Conservation (phyloP, 495 filamentous ascomycete species). For the Neurospora tetrasperma region DNA sequence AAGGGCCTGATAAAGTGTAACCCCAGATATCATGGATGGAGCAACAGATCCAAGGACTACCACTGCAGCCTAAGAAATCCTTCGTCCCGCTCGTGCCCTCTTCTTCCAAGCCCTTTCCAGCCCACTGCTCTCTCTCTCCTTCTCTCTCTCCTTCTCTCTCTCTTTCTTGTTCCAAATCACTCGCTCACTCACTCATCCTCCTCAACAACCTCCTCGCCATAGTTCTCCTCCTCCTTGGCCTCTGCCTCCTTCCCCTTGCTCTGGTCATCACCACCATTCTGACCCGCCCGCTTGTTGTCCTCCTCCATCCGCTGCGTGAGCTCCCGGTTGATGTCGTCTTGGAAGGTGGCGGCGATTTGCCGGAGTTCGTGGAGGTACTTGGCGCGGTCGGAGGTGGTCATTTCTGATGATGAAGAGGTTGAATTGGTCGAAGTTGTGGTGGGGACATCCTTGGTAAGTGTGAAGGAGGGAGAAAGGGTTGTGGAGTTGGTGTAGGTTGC, state of each 20-base stretch:
- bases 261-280: neutral
- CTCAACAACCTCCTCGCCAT: constrained; percentile 68
- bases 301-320: constrained; percentile 84
- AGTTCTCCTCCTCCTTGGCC: constrained; percentile 74
- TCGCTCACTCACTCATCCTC: constrained; percentile 16
- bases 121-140: too few relatives aligned
- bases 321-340: constrained; percentile 69
- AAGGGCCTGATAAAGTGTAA: too few relatives aligned
- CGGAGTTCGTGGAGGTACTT: constrained; percentile 59
- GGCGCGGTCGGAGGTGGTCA: constrained; percentile 33
- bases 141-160: too few relatives aligned
- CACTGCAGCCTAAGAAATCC: too few relatives aligned
- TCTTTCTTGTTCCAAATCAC: too few relatives aligned
- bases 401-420: neutral
- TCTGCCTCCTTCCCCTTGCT: constrained; percentile 47
- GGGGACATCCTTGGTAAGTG: constrained; percentile 31
- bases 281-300: constrained; percentile 49
- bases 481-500: constrained; percentile 53
- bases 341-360: constrained; percentile 47
- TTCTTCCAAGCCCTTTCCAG: too few relatives aligned
- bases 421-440: constrained; percentile 9
- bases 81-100: too few relatives aligned
- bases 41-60: too few relatives aligned
- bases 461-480: constrained; percentile 32
- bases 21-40: too few relatives aligned